Conservation (phyloP, 805 yeast genomes). For the Candida pseudoglaebosa region DNA sequence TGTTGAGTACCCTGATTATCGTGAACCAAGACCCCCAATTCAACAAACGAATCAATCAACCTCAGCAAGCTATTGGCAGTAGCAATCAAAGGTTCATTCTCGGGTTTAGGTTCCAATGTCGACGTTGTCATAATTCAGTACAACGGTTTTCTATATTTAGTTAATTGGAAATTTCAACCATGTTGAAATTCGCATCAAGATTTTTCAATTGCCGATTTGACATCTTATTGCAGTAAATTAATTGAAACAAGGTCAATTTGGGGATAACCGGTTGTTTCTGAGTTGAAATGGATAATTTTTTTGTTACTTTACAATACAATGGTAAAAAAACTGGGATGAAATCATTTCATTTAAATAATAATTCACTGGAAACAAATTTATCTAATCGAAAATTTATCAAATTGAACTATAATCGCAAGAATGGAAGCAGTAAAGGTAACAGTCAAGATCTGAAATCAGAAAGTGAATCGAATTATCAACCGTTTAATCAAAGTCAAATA, state of each 20-base stretch:
- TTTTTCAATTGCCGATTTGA: no score
- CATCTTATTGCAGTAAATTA: no score
- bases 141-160: background rate
- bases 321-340: background rate
- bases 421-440: no score
- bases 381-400: background rate
- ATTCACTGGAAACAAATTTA: no score
- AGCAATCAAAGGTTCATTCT: slow-evolving; percentile 27
- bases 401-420: background rate
- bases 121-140: slow-evolving; percentile 27
- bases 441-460: no score
- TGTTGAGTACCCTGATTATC: slow-evolving; percentile 89
- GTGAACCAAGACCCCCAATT: slow-evolving; percentile 86
- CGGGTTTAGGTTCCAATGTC: slow-evolving; percentile 16
- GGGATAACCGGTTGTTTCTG: background rate
- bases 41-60: slow-evolving; percentile 69
- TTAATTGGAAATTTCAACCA: background rate
- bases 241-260: no score
- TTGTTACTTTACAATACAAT: background rate
- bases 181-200: slow-evolving; percentile 1
- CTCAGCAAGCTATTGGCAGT: slow-evolving; percentile 29
- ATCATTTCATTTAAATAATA: background rate
- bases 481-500: no score
- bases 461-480: no score
- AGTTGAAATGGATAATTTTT: background rate